Conservation (phyloP, 2,329 filamentous ascomycete species). For the Trichoderma semiorbis region DNA sequence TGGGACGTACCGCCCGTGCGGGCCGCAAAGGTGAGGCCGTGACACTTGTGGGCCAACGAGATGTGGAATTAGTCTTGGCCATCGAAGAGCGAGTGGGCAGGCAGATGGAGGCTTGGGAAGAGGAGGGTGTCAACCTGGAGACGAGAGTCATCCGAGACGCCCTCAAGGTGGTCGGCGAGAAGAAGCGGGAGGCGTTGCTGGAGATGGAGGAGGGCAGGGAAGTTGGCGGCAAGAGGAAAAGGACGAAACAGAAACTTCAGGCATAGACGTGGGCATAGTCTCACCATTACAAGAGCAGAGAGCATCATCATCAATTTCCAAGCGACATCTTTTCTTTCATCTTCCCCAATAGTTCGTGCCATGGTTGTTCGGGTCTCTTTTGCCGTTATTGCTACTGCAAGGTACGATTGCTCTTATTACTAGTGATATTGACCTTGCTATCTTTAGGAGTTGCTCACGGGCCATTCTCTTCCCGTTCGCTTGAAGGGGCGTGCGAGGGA, state of each 20-base stretch:
- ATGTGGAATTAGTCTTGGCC: slow-evolving; percentile 84
- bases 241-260: slow-evolving; percentile 56
- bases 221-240: slow-evolving; percentile 78
- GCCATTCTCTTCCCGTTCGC: not conserved
- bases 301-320: not conserved
- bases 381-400: not conserved
- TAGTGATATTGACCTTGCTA: not conserved
- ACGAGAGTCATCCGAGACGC: slow-evolving; percentile 79
- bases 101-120: slow-evolving; percentile 78
- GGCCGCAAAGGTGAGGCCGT: slow-evolving; percentile 78
- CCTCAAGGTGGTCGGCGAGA: slow-evolving; percentile 88
- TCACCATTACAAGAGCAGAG: not conserved
- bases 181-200: slow-evolving; percentile 86
- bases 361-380: not conserved
- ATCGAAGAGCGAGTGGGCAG: slow-evolving; percentile 81
- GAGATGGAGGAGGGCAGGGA: slow-evolving; percentile 92
- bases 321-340: not conserved
- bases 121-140: slow-evolving; percentile 94
- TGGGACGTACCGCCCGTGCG: slow-evolving; percentile 91
- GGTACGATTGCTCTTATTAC: not conserved
- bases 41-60: slow-evolving; percentile 87
- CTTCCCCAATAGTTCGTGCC: not conserved
- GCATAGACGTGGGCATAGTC: slow-evolving; percentile 25
- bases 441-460: not conserved
- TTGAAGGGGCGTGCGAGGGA: not conserved